These are phyloP conservation scores for Polytrichum formosum DNA, from an alignment of 225 moss, liverwort and hornwort genomes.

Conservation along the genomic window DNA sequence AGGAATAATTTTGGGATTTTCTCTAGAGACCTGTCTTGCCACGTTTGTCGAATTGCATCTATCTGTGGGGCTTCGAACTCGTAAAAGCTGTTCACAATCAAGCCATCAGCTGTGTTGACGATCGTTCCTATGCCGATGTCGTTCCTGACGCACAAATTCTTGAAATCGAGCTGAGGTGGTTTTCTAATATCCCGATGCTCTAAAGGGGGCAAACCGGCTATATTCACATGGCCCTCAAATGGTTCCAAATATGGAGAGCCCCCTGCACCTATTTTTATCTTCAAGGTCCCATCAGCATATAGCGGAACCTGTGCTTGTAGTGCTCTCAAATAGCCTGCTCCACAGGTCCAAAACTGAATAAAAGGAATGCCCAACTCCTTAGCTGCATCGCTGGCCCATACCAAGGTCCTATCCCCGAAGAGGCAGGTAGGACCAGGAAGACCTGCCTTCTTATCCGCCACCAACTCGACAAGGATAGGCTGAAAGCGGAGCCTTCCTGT, in stretches of 20 bases:
- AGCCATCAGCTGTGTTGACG: slow-evolving; percentile 13
- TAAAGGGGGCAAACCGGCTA: slow-evolving; percentile 1
- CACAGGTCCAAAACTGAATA: slow-evolving; percentile 7
- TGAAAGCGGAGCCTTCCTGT: no score
- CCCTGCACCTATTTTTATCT: slow-evolving; percentile 2
- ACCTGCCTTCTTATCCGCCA: slow-evolving; percentile 2
- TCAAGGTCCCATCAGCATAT: slow-evolving; percentile 1
- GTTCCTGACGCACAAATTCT: not conserved
- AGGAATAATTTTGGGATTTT: slow-evolving; percentile 11
- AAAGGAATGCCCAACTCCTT: slow-evolving; percentile 5
- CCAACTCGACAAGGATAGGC: no score
- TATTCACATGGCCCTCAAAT: slow-evolving; percentile 6
- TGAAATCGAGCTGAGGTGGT: not conserved
- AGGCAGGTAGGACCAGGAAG: slow-evolving; percentile 7
- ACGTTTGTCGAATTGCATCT: slow-evolving; percentile 9
- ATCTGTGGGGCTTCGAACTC: slow-evolving; percentile 12
- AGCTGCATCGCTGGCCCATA: slow-evolving; percentile 1
- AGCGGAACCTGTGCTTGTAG: slow-evolving; percentile 7
- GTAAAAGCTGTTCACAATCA: slow-evolving; percentile 19
- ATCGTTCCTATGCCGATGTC: not conserved
- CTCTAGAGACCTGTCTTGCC: slow-evolving; percentile 1
- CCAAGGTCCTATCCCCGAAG: slow-evolving; percentile 3
- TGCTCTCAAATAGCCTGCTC: slow-evolving; percentile 7
- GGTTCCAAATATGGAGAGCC: slow-evolving; percentile 7
- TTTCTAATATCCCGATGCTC: slow-evolving; percentile 5